Evolutionary conservation across 2,329 filamentous ascomycete species (phyloP).

Genomic region (Aspergillus ibericus): DNA sequence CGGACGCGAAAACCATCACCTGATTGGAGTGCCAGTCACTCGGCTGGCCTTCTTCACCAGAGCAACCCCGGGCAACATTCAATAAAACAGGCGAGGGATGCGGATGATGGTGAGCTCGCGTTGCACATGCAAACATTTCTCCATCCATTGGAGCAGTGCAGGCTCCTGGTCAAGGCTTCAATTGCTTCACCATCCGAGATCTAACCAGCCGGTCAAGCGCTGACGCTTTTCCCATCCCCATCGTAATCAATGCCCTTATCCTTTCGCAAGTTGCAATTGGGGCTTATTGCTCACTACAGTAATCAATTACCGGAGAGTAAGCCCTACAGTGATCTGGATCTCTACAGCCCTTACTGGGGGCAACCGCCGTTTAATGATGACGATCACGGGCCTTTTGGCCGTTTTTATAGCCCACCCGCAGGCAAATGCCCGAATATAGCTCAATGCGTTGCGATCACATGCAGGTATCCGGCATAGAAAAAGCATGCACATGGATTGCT

Average conservation of each 20-base stretch:
- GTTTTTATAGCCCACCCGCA: neutral
- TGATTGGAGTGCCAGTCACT: conserved; percentile 12
- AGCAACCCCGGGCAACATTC: neutral
- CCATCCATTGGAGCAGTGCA: neutral
- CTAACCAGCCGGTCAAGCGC: neutral
- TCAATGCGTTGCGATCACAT: neutral
- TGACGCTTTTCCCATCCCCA: neutral
- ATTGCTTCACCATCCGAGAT: neutral
- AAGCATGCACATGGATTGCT: neutral
- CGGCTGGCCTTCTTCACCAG: neutral
- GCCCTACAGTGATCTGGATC: neutral
- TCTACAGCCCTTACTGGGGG: neutral
- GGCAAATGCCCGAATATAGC: neutral
- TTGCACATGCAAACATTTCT: neutral
- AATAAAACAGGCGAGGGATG: neutral
- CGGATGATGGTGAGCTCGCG: neutral
- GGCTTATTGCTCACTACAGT: no score
- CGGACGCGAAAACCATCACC: conserved; percentile 10
- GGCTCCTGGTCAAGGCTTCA: neutral
- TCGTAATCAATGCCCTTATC: neutral
- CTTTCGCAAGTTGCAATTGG: no score
- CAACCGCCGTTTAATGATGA: neutral
- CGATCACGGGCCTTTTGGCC: neutral
- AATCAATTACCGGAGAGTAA: neutral
- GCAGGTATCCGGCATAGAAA: neutral